These are phyloP conservation scores for Talaromyces liani DNA, from an alignment of 495 filamentous ascomycete species.

Conservation along the genomic window DNA sequence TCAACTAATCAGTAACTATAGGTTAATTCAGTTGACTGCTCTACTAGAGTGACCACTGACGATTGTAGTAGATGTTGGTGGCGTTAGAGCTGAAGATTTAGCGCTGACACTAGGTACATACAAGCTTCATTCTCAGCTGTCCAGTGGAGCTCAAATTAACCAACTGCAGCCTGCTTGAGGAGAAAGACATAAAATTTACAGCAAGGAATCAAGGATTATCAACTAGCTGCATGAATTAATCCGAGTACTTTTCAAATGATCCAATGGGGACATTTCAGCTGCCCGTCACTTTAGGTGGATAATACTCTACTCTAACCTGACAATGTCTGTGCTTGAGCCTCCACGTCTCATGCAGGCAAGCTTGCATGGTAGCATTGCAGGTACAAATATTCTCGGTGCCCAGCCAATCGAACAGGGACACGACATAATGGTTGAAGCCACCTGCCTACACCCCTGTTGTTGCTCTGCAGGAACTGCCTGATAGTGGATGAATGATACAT, in stretches of 20 bases:
- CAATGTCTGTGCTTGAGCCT: neutral
- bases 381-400: neutral
- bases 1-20: no score
- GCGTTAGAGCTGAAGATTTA: no score
- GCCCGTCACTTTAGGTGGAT: neutral
- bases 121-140: no score
- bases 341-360: neutral
- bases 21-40: no score
- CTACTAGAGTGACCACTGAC: no score
- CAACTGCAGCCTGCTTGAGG: no score
- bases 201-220: neutral
- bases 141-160: no score
- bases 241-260: neutral
- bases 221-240: neutral
- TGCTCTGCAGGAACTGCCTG: conserved; percentile 2
- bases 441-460: neutral
- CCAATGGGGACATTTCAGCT: neutral
- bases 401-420: no score
- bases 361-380: neutral
- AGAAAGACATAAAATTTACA: no score
- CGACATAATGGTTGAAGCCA: no score
- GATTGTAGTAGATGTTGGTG: no score
- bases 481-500: neutral
- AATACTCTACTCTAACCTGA: neutral
- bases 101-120: no score